Evolutionary conservation across 2,329 filamentous ascomycete species (phyloP).

Genomic region (Scedosporium apiospermum): DNA sequence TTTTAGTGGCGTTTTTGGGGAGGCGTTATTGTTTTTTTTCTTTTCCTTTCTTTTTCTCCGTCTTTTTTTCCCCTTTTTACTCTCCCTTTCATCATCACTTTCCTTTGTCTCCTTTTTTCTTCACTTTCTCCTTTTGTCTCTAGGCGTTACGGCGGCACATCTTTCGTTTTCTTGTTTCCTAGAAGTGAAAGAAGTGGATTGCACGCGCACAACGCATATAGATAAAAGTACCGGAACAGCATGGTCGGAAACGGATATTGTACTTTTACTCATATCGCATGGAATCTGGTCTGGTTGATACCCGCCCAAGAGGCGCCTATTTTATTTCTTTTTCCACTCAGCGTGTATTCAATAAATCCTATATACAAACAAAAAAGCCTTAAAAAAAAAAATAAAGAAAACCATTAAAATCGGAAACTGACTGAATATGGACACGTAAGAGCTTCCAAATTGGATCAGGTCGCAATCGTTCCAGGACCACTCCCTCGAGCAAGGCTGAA

Average conservation of each 20-base stretch:
- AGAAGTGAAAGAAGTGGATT: neutral
- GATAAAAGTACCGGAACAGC: neutral
- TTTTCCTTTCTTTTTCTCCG: neutral
- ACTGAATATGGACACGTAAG: too few relatives aligned
- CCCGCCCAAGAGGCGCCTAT: neutral
- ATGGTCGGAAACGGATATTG: neutral
- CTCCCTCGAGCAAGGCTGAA: too few relatives aligned
- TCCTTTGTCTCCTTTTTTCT: neutral
- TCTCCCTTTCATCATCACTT: neutral
- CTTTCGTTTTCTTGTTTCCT: neutral
- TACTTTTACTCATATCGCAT: neutral
- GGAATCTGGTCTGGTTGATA: neutral
- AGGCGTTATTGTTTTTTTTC: neutral
- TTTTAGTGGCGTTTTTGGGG: neutral
- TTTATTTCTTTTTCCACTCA: neutral
- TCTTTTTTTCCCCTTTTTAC: neutral
- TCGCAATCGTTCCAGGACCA: too few relatives aligned
- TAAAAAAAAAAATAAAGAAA: neutral
- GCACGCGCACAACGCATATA: neutral
- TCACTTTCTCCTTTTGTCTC: neutral
- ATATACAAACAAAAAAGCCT: neutral
- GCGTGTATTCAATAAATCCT: neutral
- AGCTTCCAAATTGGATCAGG: too few relatives aligned
- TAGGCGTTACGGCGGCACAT: too few relatives aligned
- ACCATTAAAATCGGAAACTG: too few relatives aligned